Evolutionary conservation across 345 rosid genomes (phyloP), one percentile per base, ranked within the genome.

Genomic region (Raphanus sativus): DNA sequence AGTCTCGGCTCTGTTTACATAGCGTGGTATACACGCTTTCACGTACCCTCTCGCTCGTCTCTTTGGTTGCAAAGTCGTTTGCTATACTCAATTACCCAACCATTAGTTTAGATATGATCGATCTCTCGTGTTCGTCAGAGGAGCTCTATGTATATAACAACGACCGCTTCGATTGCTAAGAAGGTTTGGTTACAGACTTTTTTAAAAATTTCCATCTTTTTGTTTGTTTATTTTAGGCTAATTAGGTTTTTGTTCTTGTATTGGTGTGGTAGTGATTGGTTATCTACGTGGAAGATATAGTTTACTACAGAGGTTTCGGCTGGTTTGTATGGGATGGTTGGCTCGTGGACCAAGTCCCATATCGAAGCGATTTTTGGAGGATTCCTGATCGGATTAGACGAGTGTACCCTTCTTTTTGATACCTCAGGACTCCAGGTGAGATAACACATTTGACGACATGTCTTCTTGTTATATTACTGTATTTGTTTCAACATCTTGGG

Each of bases 51-150:
- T 94, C 75, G 98, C 98, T 9, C 82, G 97, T 59, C 13, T 92
- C 69, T 92, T 92, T 86, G 98, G 98, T 12, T 92, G 98, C 83
- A 89, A 86, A 84, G 96, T 94, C 81, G 81, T 92, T 71, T 94
- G 98, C 81, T 92, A 92, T 62, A 90, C 96, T 5, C 98, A 92
- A 21, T 85, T 94, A 94, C 61, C 98, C 97, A 80, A 92, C 97
- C 6, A 92, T 94, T 66, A 92, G 98, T 74, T 74, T 84, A 71
- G 98, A 94, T 74, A 92, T 94, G 21, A 21, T 21, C 21, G 98
- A 75, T 94, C 59, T 90, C 92, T 75, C 92, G 98, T 63, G 98
- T 21, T 94, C 90, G 84, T 69, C 83, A 85, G 16, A 78, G 88
- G 30, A 28, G 30, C 30, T 28, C 30, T 2, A 28, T 28, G 30